These are phyloP conservation scores for Pseudomassariella vexata DNA, from an alignment of 2,329 filamentous ascomycete species.

Conservation along the genomic window DNA sequence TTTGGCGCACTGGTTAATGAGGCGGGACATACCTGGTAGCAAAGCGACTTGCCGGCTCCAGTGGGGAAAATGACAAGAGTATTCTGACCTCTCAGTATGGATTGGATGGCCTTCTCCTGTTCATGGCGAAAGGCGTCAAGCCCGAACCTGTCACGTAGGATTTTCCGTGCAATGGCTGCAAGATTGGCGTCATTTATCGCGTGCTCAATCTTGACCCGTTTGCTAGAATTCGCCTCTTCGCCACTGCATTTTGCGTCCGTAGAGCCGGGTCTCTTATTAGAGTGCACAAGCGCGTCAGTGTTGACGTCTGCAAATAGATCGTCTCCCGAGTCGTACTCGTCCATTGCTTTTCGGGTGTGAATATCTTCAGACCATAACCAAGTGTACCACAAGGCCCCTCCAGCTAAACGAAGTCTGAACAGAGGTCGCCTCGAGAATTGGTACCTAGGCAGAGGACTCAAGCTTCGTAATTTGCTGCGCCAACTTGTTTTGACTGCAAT, in stretches of 20 bases:
- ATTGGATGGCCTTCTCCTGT: conserved; percentile 34
- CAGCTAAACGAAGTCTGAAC: too few species aligned
- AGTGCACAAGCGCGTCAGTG: conserved; percentile 10
- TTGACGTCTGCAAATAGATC: conserved; percentile 25
- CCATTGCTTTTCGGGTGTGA: conserved; percentile 18
- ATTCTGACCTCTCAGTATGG: conserved; percentile 32
- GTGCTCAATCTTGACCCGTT: too few species aligned
- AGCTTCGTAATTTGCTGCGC: too few species aligned
- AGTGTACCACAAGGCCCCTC: too few species aligned
- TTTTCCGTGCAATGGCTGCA: conserved; percentile 13
- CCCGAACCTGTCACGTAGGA: conserved; percentile 33
- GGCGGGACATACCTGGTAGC: conserved; percentile 33
- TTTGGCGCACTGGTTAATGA: not conserved
- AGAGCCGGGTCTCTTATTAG: conserved; percentile 7
- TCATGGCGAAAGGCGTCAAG: conserved; percentile 36
- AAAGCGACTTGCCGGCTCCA: conserved; percentile 43
- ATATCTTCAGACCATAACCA: too few species aligned
- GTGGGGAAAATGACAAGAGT: conserved; percentile 40
- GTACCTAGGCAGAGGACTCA: too few species aligned
- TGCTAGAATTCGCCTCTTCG: too few species aligned
- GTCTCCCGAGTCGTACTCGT: conserved; percentile 27
- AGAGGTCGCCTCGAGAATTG: too few species aligned
- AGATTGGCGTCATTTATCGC: conserved; percentile 6
- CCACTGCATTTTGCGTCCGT: not conserved
- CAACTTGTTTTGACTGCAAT: too few species aligned